Conservation (phyloP, 1,139 yeast genomes). For the Yamadazyma triangularis region DNA sequence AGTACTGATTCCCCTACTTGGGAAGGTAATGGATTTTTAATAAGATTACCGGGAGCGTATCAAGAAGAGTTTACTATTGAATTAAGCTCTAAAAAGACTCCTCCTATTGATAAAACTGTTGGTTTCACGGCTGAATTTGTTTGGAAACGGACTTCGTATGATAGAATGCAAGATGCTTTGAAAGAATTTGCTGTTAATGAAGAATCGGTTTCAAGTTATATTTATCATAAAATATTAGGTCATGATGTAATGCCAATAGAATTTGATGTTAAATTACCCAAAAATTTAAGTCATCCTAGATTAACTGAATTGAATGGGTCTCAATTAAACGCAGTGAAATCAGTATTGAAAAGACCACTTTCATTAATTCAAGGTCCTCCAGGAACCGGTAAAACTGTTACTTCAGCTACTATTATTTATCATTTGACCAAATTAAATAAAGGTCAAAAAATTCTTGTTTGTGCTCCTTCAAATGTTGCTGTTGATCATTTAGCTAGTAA, state of each 20-base stretch:
- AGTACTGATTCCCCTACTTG: slow-evolving; percentile 44
- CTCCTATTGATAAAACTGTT: slow-evolving; percentile 57
- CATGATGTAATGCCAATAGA: slow-evolving; percentile 67
- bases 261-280: slow-evolving; percentile 59
- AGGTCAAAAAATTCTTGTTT: slow-evolving; percentile 58
- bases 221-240: slow-evolving; percentile 80
- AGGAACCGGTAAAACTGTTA: slow-evolving; percentile 94
- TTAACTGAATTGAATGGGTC: slow-evolving; percentile 71
- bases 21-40: slow-evolving; percentile 71
- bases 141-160: slow-evolving; percentile 84
- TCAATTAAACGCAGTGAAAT: slow-evolving; percentile 72
- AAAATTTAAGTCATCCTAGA: slow-evolving; percentile 58
- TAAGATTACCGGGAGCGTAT: slow-evolving; percentile 63
- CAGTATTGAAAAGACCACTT: slow-evolving; percentile 70
- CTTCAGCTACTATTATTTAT: slow-evolving; percentile 84
- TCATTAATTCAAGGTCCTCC: slow-evolving; percentile 98
- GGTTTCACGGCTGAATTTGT: slow-evolving; percentile 84
- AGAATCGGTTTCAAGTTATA: slow-evolving; percentile 68
- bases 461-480: slow-evolving; percentile 96
- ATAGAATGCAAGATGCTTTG: slow-evolving; percentile 80
- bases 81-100: slow-evolving; percentile 33
- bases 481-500: slow-evolving; percentile 87
- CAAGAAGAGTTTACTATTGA: slow-evolving; percentile 76
- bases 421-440: slow-evolving; percentile 60
- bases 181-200: slow-evolving; percentile 67